Evolutionary conservation across 192 early-diverging fungal species (phyloP), one percentile per base, ranked within the genome.

Genomic region (Backusella macrospora): DNA sequence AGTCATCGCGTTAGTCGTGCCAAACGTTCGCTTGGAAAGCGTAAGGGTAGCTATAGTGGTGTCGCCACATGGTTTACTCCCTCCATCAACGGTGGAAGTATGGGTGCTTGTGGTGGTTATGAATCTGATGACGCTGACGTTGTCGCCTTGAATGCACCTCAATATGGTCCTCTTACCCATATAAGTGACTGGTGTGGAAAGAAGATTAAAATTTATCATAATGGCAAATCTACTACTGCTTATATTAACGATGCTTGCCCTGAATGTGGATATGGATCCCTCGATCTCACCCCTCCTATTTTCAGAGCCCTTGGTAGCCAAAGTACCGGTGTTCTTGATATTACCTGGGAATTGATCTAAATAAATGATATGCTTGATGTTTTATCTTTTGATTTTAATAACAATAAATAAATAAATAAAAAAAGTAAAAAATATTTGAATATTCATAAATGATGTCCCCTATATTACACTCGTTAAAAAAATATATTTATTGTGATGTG

Each of bases 231-330:
- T 43, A 78, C 78, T 48, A 66, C 62, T 10, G 83, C 83, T 40
- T 68, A 71, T 21, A 77, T 81, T n/a, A 80, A 76, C 26, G 83
- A 84, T 46, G 81, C 80, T 13, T 84, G 83, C 76, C 83, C 83
- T 37, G 81, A 62, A 64, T 84, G 83, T 59, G 18, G 4, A 1
- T 46, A 71, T 12, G 76, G 78, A 2, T 66, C 71, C 29, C 73
- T 84, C 70, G 83, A 84, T 68, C 73, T 84, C 1, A 77, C 78
- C 55, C 75, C 77, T 47, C 72, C 78, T n/a, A 73, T 80, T 62
- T 84, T 84, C 63, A 37, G 77, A 46, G 5, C 78, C 62, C 70
- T 84, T n/a, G 83, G 80, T 55, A 47, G 73, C 3, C 72, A 76
- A 16, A 39, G 23, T 10, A 46, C 69, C 46, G 83, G 83, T 70